A percentile compares a stretch with the other conserved stretches of the same genome.
phyloP scores from a whole-genome alignment of 805 yeast species.

The Kluyveromyces starmeri region DNA sequence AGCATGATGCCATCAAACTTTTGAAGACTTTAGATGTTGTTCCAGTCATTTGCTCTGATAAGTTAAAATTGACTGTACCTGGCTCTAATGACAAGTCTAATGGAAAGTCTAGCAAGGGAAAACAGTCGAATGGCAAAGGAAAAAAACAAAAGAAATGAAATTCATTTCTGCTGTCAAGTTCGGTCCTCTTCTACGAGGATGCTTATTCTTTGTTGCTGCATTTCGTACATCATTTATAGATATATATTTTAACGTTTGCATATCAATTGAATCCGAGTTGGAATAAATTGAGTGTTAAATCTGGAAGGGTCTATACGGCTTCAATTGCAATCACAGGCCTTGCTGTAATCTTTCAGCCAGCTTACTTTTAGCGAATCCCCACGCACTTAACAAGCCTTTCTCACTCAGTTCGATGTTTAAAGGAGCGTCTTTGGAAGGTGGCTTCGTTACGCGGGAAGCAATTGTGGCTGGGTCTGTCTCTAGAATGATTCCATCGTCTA shows the following conservation, averaged over 20 bases:
- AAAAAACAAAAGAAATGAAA: background rate
- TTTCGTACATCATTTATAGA: too few species aligned
- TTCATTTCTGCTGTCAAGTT: too few species aligned
- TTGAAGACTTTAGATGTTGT: conserved; percentile 60
- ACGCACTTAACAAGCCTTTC: conserved; percentile 73
- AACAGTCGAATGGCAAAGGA: conserved; percentile 4
- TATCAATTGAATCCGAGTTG: too few species aligned
- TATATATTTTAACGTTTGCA: too few species aligned
- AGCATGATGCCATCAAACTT: conserved; percentile 45
- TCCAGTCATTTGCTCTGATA: conserved; percentile 60
- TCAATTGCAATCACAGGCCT: conserved; percentile 32
- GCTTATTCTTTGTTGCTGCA: too few species aligned
- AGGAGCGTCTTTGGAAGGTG: conserved; percentile 62
- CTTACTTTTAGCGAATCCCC: conserved; percentile 79
- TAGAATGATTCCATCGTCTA: conserved; percentile 88
- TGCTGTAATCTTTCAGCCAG: conserved; percentile 44
- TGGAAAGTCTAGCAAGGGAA: conserved; percentile 8
- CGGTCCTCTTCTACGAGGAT: too few species aligned
- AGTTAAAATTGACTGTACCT: conserved; percentile 56
- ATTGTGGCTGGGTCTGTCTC: conserved; percentile 84
- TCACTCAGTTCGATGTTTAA: conserved; percentile 59
- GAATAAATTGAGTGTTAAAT: too few species aligned
- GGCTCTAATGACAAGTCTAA: conserved; percentile 31
- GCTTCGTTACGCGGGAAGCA: conserved; percentile 83
- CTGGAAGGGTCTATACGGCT: too few species aligned